These are phyloP conservation scores for Cystobasidium sp. DNA, from an alignment of 1,284 basidiomycete genomes.

Conservation along the genomic window DNA sequence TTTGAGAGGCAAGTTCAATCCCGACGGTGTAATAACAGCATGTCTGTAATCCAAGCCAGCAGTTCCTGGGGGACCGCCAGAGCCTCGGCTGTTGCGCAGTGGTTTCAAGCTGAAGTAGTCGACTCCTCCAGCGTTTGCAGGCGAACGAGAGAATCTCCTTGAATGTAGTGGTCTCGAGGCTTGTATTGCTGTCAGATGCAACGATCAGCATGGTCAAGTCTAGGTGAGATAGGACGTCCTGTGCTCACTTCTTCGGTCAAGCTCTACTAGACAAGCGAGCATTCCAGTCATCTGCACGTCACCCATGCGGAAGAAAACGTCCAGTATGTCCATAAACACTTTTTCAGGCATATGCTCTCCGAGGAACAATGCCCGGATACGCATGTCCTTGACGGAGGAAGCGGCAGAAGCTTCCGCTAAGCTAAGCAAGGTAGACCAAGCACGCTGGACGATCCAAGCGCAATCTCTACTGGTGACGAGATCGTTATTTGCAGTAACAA, in stretches of 20 bases:
- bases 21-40: constrained; percentile 12
- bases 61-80: neutral
- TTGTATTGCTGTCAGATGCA: neutral
- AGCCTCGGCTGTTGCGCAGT: neutral
- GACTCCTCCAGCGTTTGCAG: constrained; percentile 6
- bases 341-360: constrained; percentile 32
- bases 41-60: neutral
- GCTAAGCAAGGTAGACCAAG: constrained; percentile 29
- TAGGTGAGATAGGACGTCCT: neutral
- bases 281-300: constrained; percentile 84
- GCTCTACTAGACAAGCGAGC: constrained; percentile 67
- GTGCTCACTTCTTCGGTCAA: constrained; percentile 37
- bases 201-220: neutral
- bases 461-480: constrained; percentile 67
- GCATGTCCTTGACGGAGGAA: constrained; percentile 20
- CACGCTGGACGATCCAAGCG: constrained; percentile 45
- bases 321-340: constrained; percentile 54
- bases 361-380: constrained; percentile 41
- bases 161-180: constrained; percentile 15
- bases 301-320: constrained; percentile 60
- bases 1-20: constrained; percentile 16
- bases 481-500: constrained; percentile 67
- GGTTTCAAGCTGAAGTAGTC: constrained; percentile 43
- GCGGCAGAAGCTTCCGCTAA: constrained; percentile 48
- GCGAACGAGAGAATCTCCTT: constrained; percentile 4